These are phyloP conservation scores for Phytophthora pluvialis DNA, from an alignment of 352 stramenopile genomes.

Conservation along the genomic window DNA sequence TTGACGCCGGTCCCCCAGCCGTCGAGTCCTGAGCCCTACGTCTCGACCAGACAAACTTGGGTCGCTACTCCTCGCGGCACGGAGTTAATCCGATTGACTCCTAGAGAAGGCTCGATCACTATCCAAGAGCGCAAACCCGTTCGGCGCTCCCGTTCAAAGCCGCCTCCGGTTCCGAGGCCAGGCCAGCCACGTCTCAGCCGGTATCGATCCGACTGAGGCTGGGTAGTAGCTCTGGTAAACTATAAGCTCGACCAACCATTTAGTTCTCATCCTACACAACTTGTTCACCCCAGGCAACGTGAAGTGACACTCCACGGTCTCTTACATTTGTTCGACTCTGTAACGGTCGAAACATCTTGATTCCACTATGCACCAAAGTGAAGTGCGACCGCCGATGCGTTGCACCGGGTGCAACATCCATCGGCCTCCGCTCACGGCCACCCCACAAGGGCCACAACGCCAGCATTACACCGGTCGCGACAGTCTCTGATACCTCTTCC, in stretches of 20 bases:
- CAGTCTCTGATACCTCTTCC: neutral
- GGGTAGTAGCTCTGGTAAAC: neutral
- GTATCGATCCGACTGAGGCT: constrained; percentile 18
- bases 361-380: constrained; percentile 13
- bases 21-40: constrained; percentile 19
- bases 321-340: no score
- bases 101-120: constrained; percentile 21
- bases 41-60: constrained; percentile 16
- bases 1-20: constrained; percentile 22
- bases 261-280: neutral
- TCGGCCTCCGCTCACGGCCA: neutral
- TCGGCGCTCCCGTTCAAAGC: constrained; percentile 9
- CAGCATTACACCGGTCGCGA: constrained; percentile 12
- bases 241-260: neutral
- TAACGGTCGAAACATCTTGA: constrained; percentile 13
- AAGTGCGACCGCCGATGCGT: neutral
- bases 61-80: constrained; percentile 20
- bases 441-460: neutral
- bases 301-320: no score
- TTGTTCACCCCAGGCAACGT: neutral
- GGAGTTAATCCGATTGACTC: constrained; percentile 18
- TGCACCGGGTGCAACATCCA: neutral
- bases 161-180: constrained; percentile 9
- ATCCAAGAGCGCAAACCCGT: constrained; percentile 28
- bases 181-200: constrained; percentile 4